Evolutionary conservation across 2,329 filamentous ascomycete species (phyloP).

Genomic region (Aspergillus niger): DNA sequence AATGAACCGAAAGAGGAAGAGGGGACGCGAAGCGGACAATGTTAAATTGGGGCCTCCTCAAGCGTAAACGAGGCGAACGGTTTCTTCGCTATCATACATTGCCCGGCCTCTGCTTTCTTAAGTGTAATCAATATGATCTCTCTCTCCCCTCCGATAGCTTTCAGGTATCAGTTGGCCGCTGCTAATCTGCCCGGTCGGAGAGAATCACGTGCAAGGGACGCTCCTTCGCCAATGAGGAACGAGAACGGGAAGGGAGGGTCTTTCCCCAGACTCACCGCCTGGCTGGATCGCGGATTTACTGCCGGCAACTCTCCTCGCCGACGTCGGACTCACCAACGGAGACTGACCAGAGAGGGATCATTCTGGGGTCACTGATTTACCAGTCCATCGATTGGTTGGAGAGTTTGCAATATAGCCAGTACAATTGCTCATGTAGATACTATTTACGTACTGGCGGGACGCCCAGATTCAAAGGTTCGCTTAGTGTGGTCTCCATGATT

Average conservation of each 20-base stretch:
- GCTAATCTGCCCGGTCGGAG: constrained; percentile 6
- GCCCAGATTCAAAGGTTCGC: background rate
- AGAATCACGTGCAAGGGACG: constrained; percentile 13
- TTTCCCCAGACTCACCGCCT: constrained; percentile 3
- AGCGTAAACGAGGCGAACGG: background rate
- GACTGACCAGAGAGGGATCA: background rate
- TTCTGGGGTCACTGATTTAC: background rate
- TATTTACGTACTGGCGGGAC: too few species aligned
- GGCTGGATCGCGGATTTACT: background rate
- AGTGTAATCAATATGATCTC: background rate
- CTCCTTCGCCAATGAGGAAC: background rate
- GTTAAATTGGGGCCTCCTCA: background rate
- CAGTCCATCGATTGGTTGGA: background rate
- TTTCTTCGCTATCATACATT: background rate
- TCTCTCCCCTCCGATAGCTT: too few species aligned
- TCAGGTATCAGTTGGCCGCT: constrained; percentile 7
- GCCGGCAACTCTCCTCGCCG: constrained; percentile 5
- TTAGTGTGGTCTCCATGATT: background rate
- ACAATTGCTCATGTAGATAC: background rate
- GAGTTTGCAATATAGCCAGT: background rate
- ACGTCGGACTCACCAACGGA: background rate
- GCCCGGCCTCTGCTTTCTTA: background rate
- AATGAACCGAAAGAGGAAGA: background rate
- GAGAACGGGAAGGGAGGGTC: background rate
- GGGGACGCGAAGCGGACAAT: background rate